Evolutionary conservation across 2,329 filamentous ascomycete genomes (phyloP), one percentile per base, ranked within the genome.

Genomic region (Cladosporium sp.): DNA sequence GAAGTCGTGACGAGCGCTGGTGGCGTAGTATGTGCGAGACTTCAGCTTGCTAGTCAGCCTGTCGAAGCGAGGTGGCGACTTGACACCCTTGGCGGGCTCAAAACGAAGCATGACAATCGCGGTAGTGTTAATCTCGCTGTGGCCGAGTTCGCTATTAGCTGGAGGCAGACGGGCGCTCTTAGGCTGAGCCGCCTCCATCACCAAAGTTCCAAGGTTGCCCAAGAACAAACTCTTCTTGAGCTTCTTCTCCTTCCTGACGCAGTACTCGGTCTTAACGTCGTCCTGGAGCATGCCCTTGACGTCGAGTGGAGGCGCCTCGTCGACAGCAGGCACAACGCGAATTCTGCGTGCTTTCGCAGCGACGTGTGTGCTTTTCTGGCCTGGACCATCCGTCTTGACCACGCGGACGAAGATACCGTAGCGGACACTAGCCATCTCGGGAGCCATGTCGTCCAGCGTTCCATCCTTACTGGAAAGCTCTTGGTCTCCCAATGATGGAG

Each of bases 181-280:
- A 37, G 88, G 88, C 69, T 90, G 88, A 2, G 80, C 76, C 0
- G 86, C 83, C 65, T 85, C 81, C 57, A 86, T 84, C 14, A 83
- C 82, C 28, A 90, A 70, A 2, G 82, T 84, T 16, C 88, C 88
- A 4, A 86, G 76, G 71, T 84, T 87, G 67, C 76, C 83, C 70
- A 88, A 83, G 69, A 89, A 83, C 10, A 87, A 66, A 3, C 87
- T 86, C 69, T 87, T 88, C 69, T 81, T 84, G 65, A 90, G 81
- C 16, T 78, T 80, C 76, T 88, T 89, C 72, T 88, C 86, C 70
- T 82, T 83, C 52, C 84, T 83, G 46, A 85, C 74, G 61, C 80
- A 79, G 73, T 87, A 88, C 44, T 83, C 80, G 49, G 62, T 66
- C 49, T 78, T 74, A 31, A 77, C 78, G 18, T 80, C 75, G 50